These are phyloP conservation scores for Suillus bovinus DNA, from an alignment of 768 basidiomycete genomes.

Conservation along the genomic window DNA sequence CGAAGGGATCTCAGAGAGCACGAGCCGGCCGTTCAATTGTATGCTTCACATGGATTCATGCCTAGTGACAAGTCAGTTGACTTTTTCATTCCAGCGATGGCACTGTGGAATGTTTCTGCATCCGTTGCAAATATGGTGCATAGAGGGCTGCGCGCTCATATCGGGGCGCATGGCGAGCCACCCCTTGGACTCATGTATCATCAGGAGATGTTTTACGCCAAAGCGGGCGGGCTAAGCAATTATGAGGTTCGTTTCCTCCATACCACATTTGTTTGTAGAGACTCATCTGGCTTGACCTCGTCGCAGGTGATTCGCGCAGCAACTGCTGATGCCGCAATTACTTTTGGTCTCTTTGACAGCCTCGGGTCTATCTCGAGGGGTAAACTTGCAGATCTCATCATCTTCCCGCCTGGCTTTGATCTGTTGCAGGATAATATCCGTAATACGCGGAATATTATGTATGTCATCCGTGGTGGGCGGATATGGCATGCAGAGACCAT, in stretches of 20 bases:
- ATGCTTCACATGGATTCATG: constrained; percentile 18
- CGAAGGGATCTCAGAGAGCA: constrained; percentile 60
- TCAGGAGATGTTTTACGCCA: constrained; percentile 68
- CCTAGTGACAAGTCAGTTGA: not conserved
- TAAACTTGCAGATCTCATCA: constrained; percentile 70
- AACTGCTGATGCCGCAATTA: constrained; percentile 62
- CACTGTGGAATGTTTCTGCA: constrained; percentile 66
- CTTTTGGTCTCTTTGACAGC: constrained; percentile 61
- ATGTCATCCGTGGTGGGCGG: constrained; percentile 67
- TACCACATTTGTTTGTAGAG: not conserved
- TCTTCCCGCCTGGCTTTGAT: constrained; percentile 64
- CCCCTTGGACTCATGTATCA: constrained; percentile 78
- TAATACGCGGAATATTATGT: constrained; percentile 49
- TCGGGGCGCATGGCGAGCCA: constrained; percentile 75
- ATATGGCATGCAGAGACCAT: constrained; percentile 68
- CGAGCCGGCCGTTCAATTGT: constrained; percentile 60
- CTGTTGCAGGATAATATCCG: constrained; percentile 54
- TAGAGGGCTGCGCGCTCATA: constrained; percentile 59
- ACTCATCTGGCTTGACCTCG: not conserved
- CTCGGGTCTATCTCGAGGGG: constrained; percentile 63
- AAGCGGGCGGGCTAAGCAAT: constrained; percentile 63
- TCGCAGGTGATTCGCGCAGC: constrained; percentile 65
- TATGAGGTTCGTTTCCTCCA: constrained; percentile 52
- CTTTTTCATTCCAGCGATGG: constrained; percentile 45
- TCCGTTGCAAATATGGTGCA: constrained; percentile 71